Evolutionary conservation across 768 basidiomycete genomes (phyloP).

Genomic region (Mycena galericulata): DNA sequence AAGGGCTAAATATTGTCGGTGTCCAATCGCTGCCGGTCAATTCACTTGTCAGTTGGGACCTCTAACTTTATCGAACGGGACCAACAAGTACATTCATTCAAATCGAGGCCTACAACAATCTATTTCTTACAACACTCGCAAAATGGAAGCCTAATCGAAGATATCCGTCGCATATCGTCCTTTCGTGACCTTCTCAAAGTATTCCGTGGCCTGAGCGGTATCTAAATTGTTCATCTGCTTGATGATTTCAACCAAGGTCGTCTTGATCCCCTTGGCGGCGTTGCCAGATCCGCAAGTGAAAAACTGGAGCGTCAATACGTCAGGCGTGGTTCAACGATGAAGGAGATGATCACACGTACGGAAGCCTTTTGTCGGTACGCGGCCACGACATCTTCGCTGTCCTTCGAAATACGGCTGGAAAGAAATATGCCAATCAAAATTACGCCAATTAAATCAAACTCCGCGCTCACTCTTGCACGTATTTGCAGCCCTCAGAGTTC

Average conservation of each 20-base stretch:
- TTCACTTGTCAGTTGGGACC: too few relatives aligned
- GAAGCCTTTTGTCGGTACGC: slow-evolving; percentile 49
- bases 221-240: slow-evolving; percentile 36
- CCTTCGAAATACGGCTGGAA: slow-evolving; percentile 15
- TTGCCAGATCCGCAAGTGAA: slow-evolving; percentile 57
- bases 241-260: slow-evolving; percentile 50
- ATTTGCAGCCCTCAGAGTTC: slow-evolving; percentile 44
- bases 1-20: too few relatives aligned
- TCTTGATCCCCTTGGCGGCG: slow-evolving; percentile 53
- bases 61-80: too few relatives aligned
- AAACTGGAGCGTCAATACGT: slow-evolving; percentile 40
- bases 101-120: too few relatives aligned
- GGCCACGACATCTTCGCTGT: slow-evolving; percentile 45
- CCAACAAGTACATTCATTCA: too few relatives aligned
- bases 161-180: slow-evolving; percentile 61
- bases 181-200: slow-evolving; percentile 47
- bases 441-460: slow-evolving; percentile 21
- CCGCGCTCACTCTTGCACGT: slow-evolving; percentile 50
- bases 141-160: slow-evolving; percentile 47
- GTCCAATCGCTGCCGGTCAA: too few relatives aligned
- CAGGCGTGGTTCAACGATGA: neutral
- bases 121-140: too few relatives aligned
- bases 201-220: slow-evolving; percentile 43
- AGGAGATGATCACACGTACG: slow-evolving; percentile 42
- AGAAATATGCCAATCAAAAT: neutral